phyloP scores from a whole-genome alignment of 2,329 filamentous ascomycete genomes.

The Colletotrichum graminicola region DNA sequence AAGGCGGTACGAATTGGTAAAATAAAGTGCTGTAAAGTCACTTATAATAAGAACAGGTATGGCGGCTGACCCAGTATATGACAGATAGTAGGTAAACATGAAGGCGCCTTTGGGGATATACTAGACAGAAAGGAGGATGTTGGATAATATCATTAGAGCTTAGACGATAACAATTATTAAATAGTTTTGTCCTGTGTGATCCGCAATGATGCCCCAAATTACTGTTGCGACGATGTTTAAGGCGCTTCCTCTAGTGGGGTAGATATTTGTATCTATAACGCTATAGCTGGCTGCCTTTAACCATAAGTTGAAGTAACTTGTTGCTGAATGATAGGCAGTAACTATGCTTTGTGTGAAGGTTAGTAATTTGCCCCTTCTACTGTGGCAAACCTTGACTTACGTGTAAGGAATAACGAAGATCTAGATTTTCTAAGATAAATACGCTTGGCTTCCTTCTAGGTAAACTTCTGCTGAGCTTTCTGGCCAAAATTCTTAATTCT shows the following conservation, averaged over 20 bases:
- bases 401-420: constrained; percentile 43
- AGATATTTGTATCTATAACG: constrained; percentile 63
- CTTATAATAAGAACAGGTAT: constrained; percentile 46
- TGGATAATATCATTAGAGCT: constrained; percentile 42
- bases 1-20: rapidly evolving
- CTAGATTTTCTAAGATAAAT: constrained; percentile 42
- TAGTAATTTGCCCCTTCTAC: not conserved
- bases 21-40: not conserved
- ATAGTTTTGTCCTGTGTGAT: constrained; percentile 44
- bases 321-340: constrained; percentile 31
- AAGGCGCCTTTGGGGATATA: constrained; percentile 42
- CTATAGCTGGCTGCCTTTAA: constrained; percentile 58
- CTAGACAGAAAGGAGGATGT: constrained; percentile 45
- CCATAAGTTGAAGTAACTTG: constrained; percentile 52
- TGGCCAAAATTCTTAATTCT: constrained; percentile 45
- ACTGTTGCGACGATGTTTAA: constrained; percentile 41
- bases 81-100: constrained; percentile 45
- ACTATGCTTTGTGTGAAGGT: constrained; percentile 28
- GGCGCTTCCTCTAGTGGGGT: constrained; percentile 46
- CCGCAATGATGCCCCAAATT: constrained; percentile 41
- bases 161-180: constrained; percentile 37
- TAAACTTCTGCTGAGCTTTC: constrained; percentile 38
- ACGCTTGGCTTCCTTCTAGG: constrained; percentile 35
- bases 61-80: constrained; percentile 43
- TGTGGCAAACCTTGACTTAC: constrained; percentile 27